Evolutionary conservation across 306 rosid genomes (phyloP), one percentile per base, ranked within the genome.

Genomic region (Spatholobus suberectus): DNA sequence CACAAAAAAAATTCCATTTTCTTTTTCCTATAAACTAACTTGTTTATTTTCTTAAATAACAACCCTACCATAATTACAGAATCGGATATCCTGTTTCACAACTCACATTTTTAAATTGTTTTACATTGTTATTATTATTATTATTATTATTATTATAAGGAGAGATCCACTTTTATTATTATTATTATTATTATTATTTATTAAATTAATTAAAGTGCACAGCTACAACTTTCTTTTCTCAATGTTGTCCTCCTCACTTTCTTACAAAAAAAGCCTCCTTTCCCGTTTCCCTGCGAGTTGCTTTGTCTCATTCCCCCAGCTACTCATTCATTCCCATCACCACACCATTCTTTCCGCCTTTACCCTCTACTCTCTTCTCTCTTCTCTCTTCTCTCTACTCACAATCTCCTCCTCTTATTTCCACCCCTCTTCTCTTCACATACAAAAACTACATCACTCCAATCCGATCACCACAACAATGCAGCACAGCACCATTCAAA

Each of bases 241-340:
- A 2, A 70, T 63, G 70, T 63, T 24, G 5, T 14, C 21, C 3
- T 35, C 6, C 1, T 46, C 70, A 8, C 17, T 85, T 78, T 2
- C 86, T 65, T 78, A 24, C 47, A 27, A 74, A 41, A 80, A 77
- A 70, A 67, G 76, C 62, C 58, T 68, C 34, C 70, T 67, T 81
- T 73, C 52, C 61, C 74, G 61, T 65, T 67, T 82, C 73, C 65
- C 87, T 83, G 78, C 77, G 65, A 81, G 87, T 76, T 89, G 66
- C 86, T 57, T 85, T 74, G 79, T 87, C 89, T 62, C 89, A 44
- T 86, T 85, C 82, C 62, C 75, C 11, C 82, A 79, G 85, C 86
- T 43, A 74, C 87, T 29, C 32, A n/a, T n/a, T n/a, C n/a, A n/a
- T n/a, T 73, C 73, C 61, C 77, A 49, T n/a, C 78, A 65, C 58